Percentiles rank a stretch among this genome's conserved stretches.
These are phyloP conservation scores for Sporothrix humicola DNA, from an alignment of 2,329 filamentous ascomycete species.

Conservation along the genomic window DNA sequence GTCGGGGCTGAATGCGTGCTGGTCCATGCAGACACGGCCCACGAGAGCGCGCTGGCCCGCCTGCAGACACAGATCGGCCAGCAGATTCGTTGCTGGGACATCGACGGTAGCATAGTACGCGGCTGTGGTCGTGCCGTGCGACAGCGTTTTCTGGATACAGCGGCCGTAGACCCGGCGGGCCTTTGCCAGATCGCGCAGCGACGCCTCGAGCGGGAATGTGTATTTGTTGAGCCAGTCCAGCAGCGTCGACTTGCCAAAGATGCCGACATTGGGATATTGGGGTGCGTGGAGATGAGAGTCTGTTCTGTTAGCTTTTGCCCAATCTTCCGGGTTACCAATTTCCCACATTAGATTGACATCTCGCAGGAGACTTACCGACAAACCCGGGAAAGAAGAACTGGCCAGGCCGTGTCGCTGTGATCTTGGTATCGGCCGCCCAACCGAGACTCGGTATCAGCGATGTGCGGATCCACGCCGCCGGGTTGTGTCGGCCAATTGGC, in stretches of 20 bases:
- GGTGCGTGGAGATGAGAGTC: slow-evolving; percentile 96
- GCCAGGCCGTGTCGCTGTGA: slow-evolving; percentile 47
- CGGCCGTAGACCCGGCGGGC: slow-evolving; percentile 77
- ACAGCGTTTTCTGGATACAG: slow-evolving; percentile 78
- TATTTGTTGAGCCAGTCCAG: slow-evolving; percentile 93
- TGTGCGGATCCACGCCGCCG: slow-evolving; percentile 36
- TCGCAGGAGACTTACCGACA: slow-evolving; percentile 60
- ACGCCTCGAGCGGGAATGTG: slow-evolving; percentile 90
- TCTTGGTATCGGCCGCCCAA: slow-evolving; percentile 50
- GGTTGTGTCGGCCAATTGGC: slow-evolving; percentile 32
- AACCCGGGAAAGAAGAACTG: slow-evolving; percentile 87
- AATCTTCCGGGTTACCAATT: neutral
- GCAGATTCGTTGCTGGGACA: slow-evolving; percentile 85
- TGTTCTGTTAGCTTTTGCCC: slow-evolving; percentile 44
- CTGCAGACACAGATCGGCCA: slow-evolving; percentile 80
- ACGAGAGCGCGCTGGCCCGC: slow-evolving; percentile 88
- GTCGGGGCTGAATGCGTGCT: slow-evolving; percentile 65
- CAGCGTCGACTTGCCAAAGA: slow-evolving; percentile 92
- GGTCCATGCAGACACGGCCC: slow-evolving; percentile 95
- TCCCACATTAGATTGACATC: too few relatives aligned
- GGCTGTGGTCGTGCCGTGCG: slow-evolving; percentile 90
- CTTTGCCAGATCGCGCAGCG: slow-evolving; percentile 66
- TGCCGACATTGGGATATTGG: slow-evolving; percentile 91
- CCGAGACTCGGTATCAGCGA: slow-evolving; percentile 51
- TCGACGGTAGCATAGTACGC: slow-evolving; percentile 94